Base-by-base conservation (phyloP, 305 asterid genomes). In the Lippia alba region DNA sequence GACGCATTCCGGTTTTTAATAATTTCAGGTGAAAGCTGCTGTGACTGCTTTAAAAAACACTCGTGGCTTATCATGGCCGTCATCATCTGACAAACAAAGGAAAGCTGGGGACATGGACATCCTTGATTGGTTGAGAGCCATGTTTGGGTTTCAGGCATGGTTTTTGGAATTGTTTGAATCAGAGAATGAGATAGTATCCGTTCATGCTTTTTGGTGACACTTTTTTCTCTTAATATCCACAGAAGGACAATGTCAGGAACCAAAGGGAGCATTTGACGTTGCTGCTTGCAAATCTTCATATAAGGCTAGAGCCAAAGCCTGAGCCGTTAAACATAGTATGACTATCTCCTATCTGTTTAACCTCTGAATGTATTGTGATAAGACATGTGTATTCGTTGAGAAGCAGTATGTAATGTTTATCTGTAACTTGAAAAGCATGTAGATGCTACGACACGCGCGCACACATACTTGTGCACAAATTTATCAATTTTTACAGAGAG, bases 81-180 rank as follows among this genome's bases (percentile, higher is more conserved):
- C 93, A 64, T 82, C 96, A 36, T 89, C 90, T 69, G 98, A 95
- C 82, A 91, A 82, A 72, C 91, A 87, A 19, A 76, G 88, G 81
- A 90, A 82, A 78, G 67, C 91, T 61, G 97, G 91, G 81, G 97
- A 89, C 66, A 71, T 90, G 82, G 99, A 95, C 85, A 85, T 95
- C 74, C 96, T 95, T 56, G 99, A 92, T 81, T 95, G 99, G 99
- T 87, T 95, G 74, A 83, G 96, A 74, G 98, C 96, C 56, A 89
- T 92, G 97, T 95, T 95, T 62, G 96, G 99, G 66, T 95, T 95
- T 85, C 99, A 92, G 96, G 98, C 85, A 86, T 68, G 89, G 65
- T 67, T 64, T 80, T 36, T 19, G 57, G 73, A 54, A 73, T 67
- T 82, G 62, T 66, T 8, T 79, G 65, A 69, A 72, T 58, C 68